Percentiles rank a stretch among this genome's conserved stretches.
These are phyloP conservation scores for Karstenula rhodostoma DNA, from an alignment of 2,329 filamentous ascomycete genomes.

Conservation along the genomic window DNA sequence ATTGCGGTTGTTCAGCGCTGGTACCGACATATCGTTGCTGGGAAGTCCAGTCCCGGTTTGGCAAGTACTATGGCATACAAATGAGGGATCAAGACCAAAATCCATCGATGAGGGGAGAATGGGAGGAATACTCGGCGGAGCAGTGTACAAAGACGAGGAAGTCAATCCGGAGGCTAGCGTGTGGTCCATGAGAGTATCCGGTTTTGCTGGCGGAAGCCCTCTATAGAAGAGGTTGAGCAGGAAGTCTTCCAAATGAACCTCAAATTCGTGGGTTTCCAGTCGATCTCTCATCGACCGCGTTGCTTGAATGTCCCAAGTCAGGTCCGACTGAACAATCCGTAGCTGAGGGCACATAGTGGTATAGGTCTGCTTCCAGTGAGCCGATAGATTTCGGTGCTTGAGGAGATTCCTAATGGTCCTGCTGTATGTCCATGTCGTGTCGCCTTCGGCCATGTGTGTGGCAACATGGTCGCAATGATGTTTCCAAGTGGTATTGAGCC, in stretches of 20 bases:
- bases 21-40: background rate
- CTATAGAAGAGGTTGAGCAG: slow-evolving; percentile 17
- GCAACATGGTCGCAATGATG: slow-evolving; percentile 21
- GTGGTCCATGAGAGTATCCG: background rate
- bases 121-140: background rate
- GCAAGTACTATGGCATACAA: background rate
- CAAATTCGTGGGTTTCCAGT: slow-evolving; percentile 17
- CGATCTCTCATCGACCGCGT: slow-evolving; percentile 15
- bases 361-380: slow-evolving; percentile 13
- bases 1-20: background rate
- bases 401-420: slow-evolving; percentile 20
- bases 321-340: slow-evolving; percentile 4
- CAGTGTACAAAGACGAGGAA: background rate
- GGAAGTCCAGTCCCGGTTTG: background rate
- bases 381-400: slow-evolving; percentile 8
- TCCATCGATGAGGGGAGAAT: background rate
- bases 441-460: slow-evolving; percentile 11
- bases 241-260: slow-evolving; percentile 2
- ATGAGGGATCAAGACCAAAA: background rate
- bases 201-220: slow-evolving; percentile 9
- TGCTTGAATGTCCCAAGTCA: slow-evolving; percentile 18
- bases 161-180: background rate
- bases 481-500: slow-evolving; percentile 15
- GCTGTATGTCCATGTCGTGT: slow-evolving; percentile 18
- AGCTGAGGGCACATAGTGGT: slow-evolving; percentile 10